A percentile compares a stretch with the other conserved stretches of the same genome.
Conservation (phyloP, 1,139 yeast genomes). For the Yarrowia galli region DNA sequence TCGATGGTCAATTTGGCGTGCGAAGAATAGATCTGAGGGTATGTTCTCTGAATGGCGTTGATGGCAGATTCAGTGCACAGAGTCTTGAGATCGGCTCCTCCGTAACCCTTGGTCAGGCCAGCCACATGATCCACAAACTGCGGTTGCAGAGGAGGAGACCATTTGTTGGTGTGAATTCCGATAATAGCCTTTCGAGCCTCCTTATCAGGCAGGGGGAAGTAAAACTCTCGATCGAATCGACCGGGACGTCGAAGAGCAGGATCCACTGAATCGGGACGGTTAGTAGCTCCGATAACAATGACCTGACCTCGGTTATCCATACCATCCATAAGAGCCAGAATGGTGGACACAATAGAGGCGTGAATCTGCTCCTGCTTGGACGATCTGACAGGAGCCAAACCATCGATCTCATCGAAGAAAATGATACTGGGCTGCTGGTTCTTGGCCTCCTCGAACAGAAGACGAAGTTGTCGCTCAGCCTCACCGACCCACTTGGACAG, state of each 20-base stretch:
- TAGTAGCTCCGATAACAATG: slow-evolving; percentile 97
- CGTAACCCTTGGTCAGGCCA: slow-evolving; percentile 88
- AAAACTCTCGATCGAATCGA: slow-evolving; percentile 94
- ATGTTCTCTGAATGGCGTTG: slow-evolving; percentile 86
- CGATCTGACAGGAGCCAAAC: slow-evolving; percentile 95
- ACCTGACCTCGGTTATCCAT: slow-evolving; percentile 98
- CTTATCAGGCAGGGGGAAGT: slow-evolving; percentile 89
- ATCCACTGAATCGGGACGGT: slow-evolving; percentile 96
- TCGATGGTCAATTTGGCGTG: slow-evolving; percentile 76
- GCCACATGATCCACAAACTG: slow-evolving; percentile 74
- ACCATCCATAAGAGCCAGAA: slow-evolving; percentile 97
- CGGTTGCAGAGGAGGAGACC: slow-evolving; percentile 76
- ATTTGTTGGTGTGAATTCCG: slow-evolving; percentile 83
- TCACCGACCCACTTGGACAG: slow-evolving; percentile 99
- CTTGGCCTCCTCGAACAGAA: slow-evolving; percentile 93
- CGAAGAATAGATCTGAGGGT: slow-evolving; percentile 89
- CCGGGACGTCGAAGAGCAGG: slow-evolving; percentile 98
- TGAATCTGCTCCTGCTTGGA: slow-evolving; percentile 98
- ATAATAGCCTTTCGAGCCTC: slow-evolving; percentile 80
- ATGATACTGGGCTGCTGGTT: slow-evolving; percentile 95
- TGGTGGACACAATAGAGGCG: slow-evolving; percentile 94
- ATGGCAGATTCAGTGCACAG: slow-evolving; percentile 96
- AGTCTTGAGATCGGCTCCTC: slow-evolving; percentile 97
- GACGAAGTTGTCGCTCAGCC: slow-evolving; percentile 91
- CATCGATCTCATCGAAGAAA: slow-evolving; percentile 97